Evolutionary conservation across 352 stramenopile genomes (phyloP), one percentile per base, ranked within the genome.

Genomic region (Phytophthora podocarpi): DNA sequence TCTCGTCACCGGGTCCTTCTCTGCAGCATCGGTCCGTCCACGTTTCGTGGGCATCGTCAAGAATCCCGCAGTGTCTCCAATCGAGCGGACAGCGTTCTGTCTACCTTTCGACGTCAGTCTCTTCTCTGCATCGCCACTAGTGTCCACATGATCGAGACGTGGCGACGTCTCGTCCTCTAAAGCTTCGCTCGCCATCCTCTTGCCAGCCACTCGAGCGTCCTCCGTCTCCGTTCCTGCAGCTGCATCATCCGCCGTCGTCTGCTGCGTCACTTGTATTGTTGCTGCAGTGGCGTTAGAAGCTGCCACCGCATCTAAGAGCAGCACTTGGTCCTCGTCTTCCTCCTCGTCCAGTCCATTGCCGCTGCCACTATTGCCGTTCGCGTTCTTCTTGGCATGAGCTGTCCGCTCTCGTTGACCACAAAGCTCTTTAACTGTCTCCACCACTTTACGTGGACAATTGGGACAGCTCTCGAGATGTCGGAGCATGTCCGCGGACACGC

Each of bases 401-500:
- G 35, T 64, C 23, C 69, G 67, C 27, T 89, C 79, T 34, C 81
- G 78, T 0, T 63, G 72, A 13, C 64, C 67, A 23, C 77, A 91
- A 20, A 87, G 67, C 32, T 87, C 79, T 47, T 77, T 81, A n/a
- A 95, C 39, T 31, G 74, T 62, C 15, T 85, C 79, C 13, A 93
- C 67, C 10, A 93, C 68, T 40, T 80, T 78, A 20, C 72, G 64
- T n/a, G 85, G 83, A 39, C 82, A 93, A 55, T 85, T 82, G 6
- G 68, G 57, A 43, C 85, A 95, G 51, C 80, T 81, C 42, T 95
- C 78, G 20, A 95, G 47, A 49, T 95, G 85, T 6, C 83, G 82
- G 52, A 95, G 71, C 83, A 95, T 93, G 61, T 95, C 85, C 42
- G 68, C 70, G 3, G 83, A 93, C 12, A 95, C 85, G 15, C 85